Evolutionary conservation across 306 rosid genomes (phyloP), one percentile per base, ranked within the genome.

Genomic region (Cercis canadensis): DNA sequence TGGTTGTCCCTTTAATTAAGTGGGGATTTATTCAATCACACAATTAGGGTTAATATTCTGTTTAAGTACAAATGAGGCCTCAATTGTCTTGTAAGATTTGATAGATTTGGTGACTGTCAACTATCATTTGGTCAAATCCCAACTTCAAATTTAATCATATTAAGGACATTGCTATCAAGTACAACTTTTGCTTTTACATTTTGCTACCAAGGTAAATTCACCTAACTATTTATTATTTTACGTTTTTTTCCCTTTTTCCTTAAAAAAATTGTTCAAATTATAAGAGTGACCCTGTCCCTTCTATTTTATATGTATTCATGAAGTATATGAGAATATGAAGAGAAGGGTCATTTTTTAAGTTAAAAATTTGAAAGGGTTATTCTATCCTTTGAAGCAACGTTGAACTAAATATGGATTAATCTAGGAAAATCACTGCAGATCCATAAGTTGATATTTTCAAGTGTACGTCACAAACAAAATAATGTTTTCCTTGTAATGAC

Each of bases 1-100:
- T 52, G 83, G 41, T 33, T 74, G 72, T 64, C 51, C 43, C 6
- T 62, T 62, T 62, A 54, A 69, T 58, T 32, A 72, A 40, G 78
- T 59, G 74, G 78, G 80, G 57, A 24, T 24, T 24, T 41, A 32
- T 68, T 45, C 70, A 51, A 65, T 75, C 65, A 62, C 44, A 17
- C 14, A 13, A 14, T 21, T 11, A 36, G 16, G 15, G 53, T 43
- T 56, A 40, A 36, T 47, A 21, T 19, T 53, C 15, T 14, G 59
- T 57, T 47, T 57, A 57, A 62, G 50, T 13, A 16, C 32, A 33
- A 67, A 60, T 31, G 69, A 32, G 61, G 69, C 43, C 44, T 69
- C 37, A 66, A 50, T 64, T 70, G 36, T 33, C 47, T 45, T 17
- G 7, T 32, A 59, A 44, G 44, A 57, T 46, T 21, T 64, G 41